Evolutionary conservation across 2,329 filamentous ascomycete species (phyloP), one percentile per base, ranked within the genome.

Genomic region (Trichoderma atroviride): DNA sequence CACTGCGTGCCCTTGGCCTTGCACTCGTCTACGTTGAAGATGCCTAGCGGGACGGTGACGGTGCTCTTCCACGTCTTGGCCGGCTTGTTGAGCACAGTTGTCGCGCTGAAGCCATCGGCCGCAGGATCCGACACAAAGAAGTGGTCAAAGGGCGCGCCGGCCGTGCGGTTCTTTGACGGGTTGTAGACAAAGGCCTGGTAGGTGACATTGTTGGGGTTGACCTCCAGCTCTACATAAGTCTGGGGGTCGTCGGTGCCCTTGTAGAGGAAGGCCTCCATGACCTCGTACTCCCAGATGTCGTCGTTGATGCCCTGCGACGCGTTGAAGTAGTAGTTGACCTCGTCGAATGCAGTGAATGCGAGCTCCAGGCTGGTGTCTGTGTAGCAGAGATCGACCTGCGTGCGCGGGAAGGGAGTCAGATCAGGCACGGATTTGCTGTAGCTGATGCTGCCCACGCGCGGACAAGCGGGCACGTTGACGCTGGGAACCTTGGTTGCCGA

Each of bases 171-270:
- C 72, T 85, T 84, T 72, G 81, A 80, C 4, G 83, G 83, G 73
- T 86, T 86, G 76, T 83, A 85, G 72, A 86, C 81, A 70, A 84
- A 83, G 10, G 83, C 81, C 71, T 85, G 82, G 77, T 83, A 86
- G 27, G 83, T 86, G 64, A 82, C 79, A 70, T 86, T 85, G 78
- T 84, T 71, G 61, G 84, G 84, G 73, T 75, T 84, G 53, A 86
- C 80, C 74, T 86, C 84, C 72, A 84, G 83, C 76, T 86, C 84
- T 69, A 86, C 77, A 73, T 86, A 86, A 1, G 80, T 83, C 75
- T 81, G 78, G 0, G 84, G 84, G 74, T 85, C 82, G 50, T 79
- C 78, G 70, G 77, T 80, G 64, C 84, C 84, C 40, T 75, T 79
- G 73, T 81, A 78, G 71, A 86, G 79, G 73, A 86, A 86, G 13